Percentiles rank a stretch among this genome's conserved stretches.
Conservation (phyloP, 345 rosid genomes). For the Populus tremula region DNA sequence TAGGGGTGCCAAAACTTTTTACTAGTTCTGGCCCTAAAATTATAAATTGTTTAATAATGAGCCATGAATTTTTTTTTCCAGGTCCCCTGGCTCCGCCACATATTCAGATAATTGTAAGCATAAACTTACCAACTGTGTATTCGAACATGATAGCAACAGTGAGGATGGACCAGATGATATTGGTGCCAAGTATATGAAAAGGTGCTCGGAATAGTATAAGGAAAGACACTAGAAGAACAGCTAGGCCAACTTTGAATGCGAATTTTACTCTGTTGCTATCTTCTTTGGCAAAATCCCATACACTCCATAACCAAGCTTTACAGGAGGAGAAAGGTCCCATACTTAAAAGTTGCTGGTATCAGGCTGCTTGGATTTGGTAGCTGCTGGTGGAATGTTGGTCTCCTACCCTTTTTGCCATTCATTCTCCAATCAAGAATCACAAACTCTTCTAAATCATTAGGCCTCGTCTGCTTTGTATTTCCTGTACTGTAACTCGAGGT, state of each 20-base stretch:
- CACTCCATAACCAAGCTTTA: slow-evolving; percentile 37
- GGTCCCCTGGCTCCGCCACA: too few relatives aligned
- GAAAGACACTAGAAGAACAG: slow-evolving; percentile 61
- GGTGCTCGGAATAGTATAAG: slow-evolving; percentile 56
- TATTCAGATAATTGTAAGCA: not conserved
- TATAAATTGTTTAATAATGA: too few relatives aligned
- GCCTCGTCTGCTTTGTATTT: slow-evolving; percentile 15
- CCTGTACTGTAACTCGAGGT: slow-evolving; percentile 13
- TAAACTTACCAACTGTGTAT: slow-evolving; percentile 55
- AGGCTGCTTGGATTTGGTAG: slow-evolving; percentile 25
- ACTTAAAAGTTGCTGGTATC: slow-evolving; percentile 11
- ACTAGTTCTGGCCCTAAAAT: too few relatives aligned
- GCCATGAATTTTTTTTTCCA: too few relatives aligned
- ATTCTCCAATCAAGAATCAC: slow-evolving; percentile 41
- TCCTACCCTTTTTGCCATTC: slow-evolving; percentile 56
- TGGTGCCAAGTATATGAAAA: slow-evolving; percentile 55
- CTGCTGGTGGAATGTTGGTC: slow-evolving; percentile 36
- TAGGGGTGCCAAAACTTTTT: too few relatives aligned
- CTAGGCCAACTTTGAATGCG: slow-evolving; percentile 62
- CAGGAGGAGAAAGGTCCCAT: slow-evolving; percentile 26
- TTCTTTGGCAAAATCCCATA: slow-evolving; percentile 56
- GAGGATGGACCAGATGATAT: slow-evolving; percentile 68
- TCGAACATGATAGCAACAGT: slow-evolving; percentile 74
- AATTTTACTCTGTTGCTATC: slow-evolving; percentile 50
- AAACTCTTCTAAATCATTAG: slow-evolving; percentile 13